Conservation (phyloP, 257 asterid genomes). For the Solanum virginianum region DNA sequence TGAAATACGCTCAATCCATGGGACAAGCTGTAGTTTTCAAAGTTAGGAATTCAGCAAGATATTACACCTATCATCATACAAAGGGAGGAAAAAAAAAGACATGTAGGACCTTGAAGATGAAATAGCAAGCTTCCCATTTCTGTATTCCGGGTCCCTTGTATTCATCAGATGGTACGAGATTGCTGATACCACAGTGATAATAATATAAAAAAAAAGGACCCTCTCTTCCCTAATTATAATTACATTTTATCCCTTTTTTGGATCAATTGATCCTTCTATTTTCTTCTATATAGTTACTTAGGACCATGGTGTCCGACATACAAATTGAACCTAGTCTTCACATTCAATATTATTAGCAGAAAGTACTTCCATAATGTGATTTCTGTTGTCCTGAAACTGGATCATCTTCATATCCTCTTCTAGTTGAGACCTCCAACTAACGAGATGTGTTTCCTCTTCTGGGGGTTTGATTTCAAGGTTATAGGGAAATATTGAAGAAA, state of each 20-base stretch:
- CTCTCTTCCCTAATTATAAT: background rate
- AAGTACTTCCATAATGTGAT: slow-evolving; percentile 77
- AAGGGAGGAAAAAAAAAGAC: background rate
- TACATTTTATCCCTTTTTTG: background rate
- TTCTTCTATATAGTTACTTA: slow-evolving; percentile 78
- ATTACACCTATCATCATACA: background rate
- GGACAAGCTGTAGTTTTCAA: slow-evolving; percentile 44
- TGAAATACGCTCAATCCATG: slow-evolving; percentile 62
- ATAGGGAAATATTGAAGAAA: slow-evolving; percentile 64
- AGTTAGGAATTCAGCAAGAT: slow-evolving; percentile 14
- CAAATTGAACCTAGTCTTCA: slow-evolving; percentile 71
- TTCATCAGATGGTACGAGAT: slow-evolving; percentile 73
- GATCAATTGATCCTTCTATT: slow-evolving; percentile 1
- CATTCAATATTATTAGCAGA: slow-evolving; percentile 79
- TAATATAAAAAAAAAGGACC: background rate
- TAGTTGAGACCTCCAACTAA: slow-evolving; percentile 74
- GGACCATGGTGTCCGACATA: slow-evolving; percentile 50
- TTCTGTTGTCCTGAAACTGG: slow-evolving; percentile 61
- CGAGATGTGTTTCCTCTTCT: slow-evolving; percentile 57
- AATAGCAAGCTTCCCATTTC: slow-evolving; percentile 80
- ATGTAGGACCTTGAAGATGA: slow-evolving; percentile 51
- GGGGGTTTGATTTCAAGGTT: slow-evolving; percentile 78
- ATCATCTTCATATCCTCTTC: slow-evolving; percentile 85
- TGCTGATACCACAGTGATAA: slow-evolving; percentile 75
- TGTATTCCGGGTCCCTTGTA: slow-evolving; percentile 51